Base-by-base conservation (phyloP, 768 basidiomycete species). In the Gloeostereum incarnatum region DNA sequence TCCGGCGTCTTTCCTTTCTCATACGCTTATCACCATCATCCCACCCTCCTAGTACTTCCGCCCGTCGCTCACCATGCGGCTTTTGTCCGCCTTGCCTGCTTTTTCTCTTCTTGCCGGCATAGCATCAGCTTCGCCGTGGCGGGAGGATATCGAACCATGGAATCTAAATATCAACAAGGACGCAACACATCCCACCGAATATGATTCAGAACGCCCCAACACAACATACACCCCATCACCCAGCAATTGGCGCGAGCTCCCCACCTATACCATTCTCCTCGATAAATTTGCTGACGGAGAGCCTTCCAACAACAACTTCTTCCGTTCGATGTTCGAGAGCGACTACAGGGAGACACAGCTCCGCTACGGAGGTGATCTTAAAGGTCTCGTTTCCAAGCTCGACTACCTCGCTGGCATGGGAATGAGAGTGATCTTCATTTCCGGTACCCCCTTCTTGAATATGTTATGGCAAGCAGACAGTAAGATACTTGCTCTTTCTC, bases 401-500 rank as follows among this genome's bases (percentile, higher is more conserved):
- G 92, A 96, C 59, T 96, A 96, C 56, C 66, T 96, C 13, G 67
- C 87, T 31, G 87, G 86, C 45, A 92, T 93, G 87, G 92, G 92
- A 45, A 61, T 90, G 43, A 66, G 67, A 49, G 70, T 78, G 36
- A 78, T 96, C 49, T 96, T 89, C 63, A 84, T 94, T 55, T 89
- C 92, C 17, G 92, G 92, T 37, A 96, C 92, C 1, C 78, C 81
- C 37, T 96, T 90, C 59, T 44, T 96, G 44, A 94, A 94, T 70
- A 92, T 92, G 91, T 60, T 89, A n/a, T 94, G 91, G 91, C 83
- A 92, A 54, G 84, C 89, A 3, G 91, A 94, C 72, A 90, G 91
- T 92, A 38, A 54, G 89, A 74, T 19, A 30, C 14, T 41, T 40
- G 20, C 33, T 27, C 25, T 7, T 34, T 27, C 33, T 36, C 34